phyloP scores from a whole-genome alignment of 352 stramenopile species.

The Pythium insidiosum region DNA sequence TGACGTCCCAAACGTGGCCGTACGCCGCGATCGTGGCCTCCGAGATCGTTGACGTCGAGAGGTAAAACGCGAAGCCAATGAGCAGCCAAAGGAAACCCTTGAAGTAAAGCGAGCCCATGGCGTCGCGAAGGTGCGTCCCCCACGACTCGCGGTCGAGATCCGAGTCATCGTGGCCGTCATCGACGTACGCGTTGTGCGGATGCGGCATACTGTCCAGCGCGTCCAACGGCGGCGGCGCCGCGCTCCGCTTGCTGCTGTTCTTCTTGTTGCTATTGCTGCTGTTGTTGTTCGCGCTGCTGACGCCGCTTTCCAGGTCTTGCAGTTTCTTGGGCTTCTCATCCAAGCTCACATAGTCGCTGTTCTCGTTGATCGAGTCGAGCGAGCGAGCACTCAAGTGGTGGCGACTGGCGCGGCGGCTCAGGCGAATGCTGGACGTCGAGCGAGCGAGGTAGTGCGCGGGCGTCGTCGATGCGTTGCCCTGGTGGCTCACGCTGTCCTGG shows the following conservation, averaged over 20 bases:
- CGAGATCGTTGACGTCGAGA: conserved; percentile 33
- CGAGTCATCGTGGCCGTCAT: conserved; percentile 21
- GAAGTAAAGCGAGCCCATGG: conserved; percentile 30
- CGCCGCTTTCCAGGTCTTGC: neutral
- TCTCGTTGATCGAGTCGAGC: neutral
- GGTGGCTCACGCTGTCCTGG: conserved; percentile 8
- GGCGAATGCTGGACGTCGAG: neutral
- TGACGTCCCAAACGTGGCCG: conserved; percentile 54
- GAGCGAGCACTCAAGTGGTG: neutral
- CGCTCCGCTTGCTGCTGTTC: conserved; percentile 15
- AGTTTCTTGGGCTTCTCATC: neutral
- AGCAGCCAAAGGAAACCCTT: conserved; percentile 67
- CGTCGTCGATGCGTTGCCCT: neutral
- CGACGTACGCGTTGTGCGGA: conserved; percentile 41
- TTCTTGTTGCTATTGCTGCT: too few species aligned
- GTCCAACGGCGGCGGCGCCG: conserved; percentile 8
- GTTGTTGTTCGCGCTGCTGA: too few species aligned
- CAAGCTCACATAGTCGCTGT: too few species aligned
- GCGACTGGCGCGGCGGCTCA: too few species aligned
- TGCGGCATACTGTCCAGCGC: conserved; percentile 21
- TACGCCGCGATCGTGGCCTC: conserved; percentile 32
- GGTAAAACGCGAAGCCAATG: conserved; percentile 54
- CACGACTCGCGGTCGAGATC: neutral
- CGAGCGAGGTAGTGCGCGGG: conserved; percentile 6
- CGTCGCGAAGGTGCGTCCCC: conserved; percentile 15